A percentile compares a stretch with the other conserved stretches of the same genome.
These are phyloP conservation scores for Pichia sp. DNA, from an alignment of 1,139 yeast genomes.

Conservation along the genomic window DNA sequence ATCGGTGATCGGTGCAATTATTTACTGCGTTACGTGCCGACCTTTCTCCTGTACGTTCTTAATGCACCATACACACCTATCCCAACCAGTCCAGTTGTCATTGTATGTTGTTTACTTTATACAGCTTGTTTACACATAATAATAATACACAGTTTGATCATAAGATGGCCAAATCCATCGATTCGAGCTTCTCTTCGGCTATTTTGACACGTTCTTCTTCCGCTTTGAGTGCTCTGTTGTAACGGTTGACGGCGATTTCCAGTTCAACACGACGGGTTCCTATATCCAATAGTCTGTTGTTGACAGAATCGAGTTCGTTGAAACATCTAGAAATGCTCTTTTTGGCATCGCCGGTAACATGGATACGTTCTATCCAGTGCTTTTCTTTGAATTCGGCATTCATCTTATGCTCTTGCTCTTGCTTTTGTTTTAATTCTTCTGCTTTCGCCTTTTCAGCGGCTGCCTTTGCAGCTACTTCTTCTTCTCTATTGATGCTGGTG, in stretches of 20 bases:
- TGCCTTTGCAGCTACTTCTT: constrained; percentile 1
- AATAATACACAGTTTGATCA: neutral
- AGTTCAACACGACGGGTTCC: constrained; percentile 23
- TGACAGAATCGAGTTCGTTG: constrained; percentile 26
- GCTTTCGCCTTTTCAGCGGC: constrained; percentile 1
- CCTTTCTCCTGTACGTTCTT: no score
- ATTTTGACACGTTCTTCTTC: constrained; percentile 29
- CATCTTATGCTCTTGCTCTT: constrained; percentile 7
- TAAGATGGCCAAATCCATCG: constrained; percentile 26
- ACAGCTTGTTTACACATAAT: neutral
- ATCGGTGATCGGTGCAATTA: no score
- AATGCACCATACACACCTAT: no score
- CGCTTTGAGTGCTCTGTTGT: constrained; percentile 24
- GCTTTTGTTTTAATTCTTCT: constrained; percentile 6
- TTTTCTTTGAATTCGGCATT: constrained; percentile 18
- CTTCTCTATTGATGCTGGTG: neutral
- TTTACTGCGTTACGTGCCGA: no score
- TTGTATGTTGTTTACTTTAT: neutral
- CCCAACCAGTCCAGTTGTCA: no score
- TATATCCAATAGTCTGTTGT: constrained; percentile 19
- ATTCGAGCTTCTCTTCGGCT: constrained; percentile 33
- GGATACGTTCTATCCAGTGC: constrained; percentile 31
- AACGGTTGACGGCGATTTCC: constrained; percentile 30
- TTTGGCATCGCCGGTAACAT: constrained; percentile 23
- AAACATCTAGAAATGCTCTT: constrained; percentile 20